Conservation (phyloP, 441 rosid genomes). For the Euphorbia corollata region DNA sequence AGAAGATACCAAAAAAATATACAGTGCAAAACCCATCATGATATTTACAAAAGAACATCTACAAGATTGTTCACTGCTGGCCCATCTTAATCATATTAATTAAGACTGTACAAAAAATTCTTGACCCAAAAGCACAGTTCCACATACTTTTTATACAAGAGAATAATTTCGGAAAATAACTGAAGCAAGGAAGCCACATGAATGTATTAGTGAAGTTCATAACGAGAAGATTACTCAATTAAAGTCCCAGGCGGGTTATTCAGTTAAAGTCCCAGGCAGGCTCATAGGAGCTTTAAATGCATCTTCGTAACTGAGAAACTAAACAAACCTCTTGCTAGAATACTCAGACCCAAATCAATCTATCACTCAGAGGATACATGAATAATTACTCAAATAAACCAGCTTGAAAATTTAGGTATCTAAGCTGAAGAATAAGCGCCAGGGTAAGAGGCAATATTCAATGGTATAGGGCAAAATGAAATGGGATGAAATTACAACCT, state of each 20-base stretch:
- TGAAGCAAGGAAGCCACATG: background rate
- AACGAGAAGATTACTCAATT: background rate
- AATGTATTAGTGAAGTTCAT: background rate
- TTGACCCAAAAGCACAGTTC: background rate
- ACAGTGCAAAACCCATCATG: background rate
- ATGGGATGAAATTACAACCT: conserved; percentile 38
- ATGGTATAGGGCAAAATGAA: conserved; percentile 2
- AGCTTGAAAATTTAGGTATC: background rate
- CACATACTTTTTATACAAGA: too few relatives aligned
- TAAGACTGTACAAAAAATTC: background rate
- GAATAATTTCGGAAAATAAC: too few relatives aligned
- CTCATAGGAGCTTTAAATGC: conserved; percentile 7
- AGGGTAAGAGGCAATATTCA: background rate
- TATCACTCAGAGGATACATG: background rate
- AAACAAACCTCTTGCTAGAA: background rate
- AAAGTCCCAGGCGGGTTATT: background rate
- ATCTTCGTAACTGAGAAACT: background rate
- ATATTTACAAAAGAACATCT: background rate
- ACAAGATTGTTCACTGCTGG: background rate
- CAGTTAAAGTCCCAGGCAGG: too few relatives aligned
- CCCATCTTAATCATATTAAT: background rate
- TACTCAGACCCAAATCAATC: background rate
- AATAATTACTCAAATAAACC: background rate
- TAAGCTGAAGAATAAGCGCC: background rate
- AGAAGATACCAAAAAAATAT: background rate